Conservation (phyloP, 139 green algal species). For the Micromonas commoda region DNA sequence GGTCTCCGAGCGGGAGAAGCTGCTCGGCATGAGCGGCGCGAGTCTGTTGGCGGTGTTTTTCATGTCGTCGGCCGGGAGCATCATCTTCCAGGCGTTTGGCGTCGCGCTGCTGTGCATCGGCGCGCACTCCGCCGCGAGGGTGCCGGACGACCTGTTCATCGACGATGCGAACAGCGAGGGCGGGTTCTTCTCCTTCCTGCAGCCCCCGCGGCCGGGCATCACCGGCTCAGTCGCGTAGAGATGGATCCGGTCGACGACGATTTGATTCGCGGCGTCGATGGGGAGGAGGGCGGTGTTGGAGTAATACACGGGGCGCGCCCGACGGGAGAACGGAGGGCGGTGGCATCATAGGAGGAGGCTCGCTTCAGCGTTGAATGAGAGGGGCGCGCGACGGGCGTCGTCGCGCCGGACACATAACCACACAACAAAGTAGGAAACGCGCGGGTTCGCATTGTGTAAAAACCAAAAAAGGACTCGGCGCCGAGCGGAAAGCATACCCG, state of each 20-base stretch:
- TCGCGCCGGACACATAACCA: too few relatives aligned
- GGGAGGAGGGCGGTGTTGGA: neutral
- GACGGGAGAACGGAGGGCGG: too few relatives aligned
- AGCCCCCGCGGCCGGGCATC: conserved; percentile 4
- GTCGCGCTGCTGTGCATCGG: conserved; percentile 44
- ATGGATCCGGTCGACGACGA: neutral
- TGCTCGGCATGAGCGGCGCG: conserved; percentile 63
- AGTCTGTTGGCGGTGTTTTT: conserved; percentile 84
- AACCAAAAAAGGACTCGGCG: too few relatives aligned
- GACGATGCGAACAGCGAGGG: conserved; percentile 50
- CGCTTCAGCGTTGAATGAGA: conserved; percentile 1
- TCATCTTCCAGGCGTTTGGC: conserved; percentile 68
- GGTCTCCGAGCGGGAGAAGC: conserved; percentile 66
- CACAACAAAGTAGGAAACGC: too few relatives aligned
- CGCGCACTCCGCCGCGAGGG: conserved; percentile 60
- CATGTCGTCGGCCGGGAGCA: conserved; percentile 72
- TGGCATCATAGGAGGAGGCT: too few relatives aligned
- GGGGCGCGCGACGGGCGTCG: too few relatives aligned
- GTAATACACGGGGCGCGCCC: too few relatives aligned
- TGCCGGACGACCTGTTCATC: conserved; percentile 81
- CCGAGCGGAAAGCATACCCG: too few relatives aligned
- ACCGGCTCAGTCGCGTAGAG: neutral
- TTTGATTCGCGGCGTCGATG: neutral
- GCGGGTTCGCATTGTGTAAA: too few relatives aligned
- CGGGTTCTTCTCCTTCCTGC: conserved; percentile 42